Evolutionary conservation across 306 rosid genomes (phyloP).

Genomic region (Prunus mongolica): DNA sequence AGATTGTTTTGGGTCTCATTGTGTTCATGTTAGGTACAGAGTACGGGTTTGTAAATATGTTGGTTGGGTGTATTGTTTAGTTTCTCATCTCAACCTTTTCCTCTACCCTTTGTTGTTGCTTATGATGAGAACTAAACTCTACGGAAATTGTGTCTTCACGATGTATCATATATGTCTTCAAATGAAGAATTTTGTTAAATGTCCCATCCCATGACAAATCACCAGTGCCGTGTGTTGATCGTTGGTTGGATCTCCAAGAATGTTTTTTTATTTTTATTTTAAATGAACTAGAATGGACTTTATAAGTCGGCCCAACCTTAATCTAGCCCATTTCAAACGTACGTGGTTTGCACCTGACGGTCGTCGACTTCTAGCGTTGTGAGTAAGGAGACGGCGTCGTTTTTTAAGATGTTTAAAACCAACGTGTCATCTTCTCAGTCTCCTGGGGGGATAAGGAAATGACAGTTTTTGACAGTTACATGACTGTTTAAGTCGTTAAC

Average conservation of each 20-base stretch:
- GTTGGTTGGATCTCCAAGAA: too few species aligned
- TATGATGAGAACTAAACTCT: constrained; percentile 56
- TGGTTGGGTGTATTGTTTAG: constrained; percentile 53
- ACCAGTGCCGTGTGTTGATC: constrained; percentile 5
- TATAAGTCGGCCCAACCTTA: too few species aligned
- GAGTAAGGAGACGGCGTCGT: not conserved
- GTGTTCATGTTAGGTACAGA: constrained; percentile 25
- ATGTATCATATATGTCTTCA: constrained; percentile 36
- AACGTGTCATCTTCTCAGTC: not conserved
- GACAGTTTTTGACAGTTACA: not conserved
- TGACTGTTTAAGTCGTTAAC: not conserved
- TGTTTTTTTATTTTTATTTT: too few species aligned
- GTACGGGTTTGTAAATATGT: constrained; percentile 49
- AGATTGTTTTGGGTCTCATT: constrained; percentile 30
- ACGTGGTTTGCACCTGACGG: too few species aligned
- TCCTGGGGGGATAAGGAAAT: constrained; percentile 1
- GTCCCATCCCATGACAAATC: constrained; percentile 14
- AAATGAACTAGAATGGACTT: too few species aligned
- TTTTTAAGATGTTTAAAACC: not conserved
- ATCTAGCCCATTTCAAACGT: too few species aligned
- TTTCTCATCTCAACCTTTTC: constrained; percentile 48
- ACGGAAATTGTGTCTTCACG: constrained; percentile 23
- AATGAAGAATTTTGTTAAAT: constrained; percentile 40
- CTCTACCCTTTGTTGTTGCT: constrained; percentile 32
- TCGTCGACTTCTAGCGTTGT: too few species aligned